A percentile compares a stretch with the other conserved stretches of the same genome.
Evolutionary conservation across 2,329 filamentous ascomycete genomes (phyloP).

Genomic region (Talaromyces sp.): DNA sequence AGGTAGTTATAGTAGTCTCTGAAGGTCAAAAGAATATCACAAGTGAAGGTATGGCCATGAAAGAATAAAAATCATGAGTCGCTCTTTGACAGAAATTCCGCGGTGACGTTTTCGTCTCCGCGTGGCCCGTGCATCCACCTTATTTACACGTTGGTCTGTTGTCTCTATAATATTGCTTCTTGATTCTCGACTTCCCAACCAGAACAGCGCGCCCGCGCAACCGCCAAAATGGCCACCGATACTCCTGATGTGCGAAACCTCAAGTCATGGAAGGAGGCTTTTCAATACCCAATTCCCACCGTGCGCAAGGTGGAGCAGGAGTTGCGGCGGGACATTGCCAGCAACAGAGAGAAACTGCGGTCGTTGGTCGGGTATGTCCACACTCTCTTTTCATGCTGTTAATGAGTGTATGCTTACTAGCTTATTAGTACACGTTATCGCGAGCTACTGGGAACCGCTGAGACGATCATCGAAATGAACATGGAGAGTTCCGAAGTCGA

Average conservation of each 20-base stretch:
- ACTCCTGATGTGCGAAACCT: slow-evolving; percentile 56
- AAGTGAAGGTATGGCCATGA: neutral
- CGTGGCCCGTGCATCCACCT: slow-evolving; percentile 15
- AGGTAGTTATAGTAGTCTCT: neutral
- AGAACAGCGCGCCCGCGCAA: neutral
- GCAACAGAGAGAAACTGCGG: slow-evolving; percentile 64
- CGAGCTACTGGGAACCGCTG: slow-evolving; percentile 84
- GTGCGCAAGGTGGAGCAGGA: slow-evolving; percentile 63
- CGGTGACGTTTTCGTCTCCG: slow-evolving; percentile 12
- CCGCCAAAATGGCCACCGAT: slow-evolving; percentile 50
- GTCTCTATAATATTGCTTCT: neutral
- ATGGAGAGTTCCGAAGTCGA: slow-evolving; percentile 72
- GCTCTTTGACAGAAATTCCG: neutral
- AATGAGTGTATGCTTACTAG: slow-evolving; percentile 2
- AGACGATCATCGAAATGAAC: slow-evolving; percentile 90
- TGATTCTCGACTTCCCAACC: neutral
- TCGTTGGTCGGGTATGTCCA: slow-evolving; percentile 61
- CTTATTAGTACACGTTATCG: slow-evolving; percentile 68
- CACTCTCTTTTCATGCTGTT: neutral
- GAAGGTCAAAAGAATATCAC: no score
- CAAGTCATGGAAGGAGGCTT: slow-evolving; percentile 64
- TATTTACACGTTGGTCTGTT: neutral
- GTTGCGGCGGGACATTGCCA: slow-evolving; percentile 59
- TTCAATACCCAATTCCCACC: slow-evolving; percentile 61
- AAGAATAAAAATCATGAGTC: neutral